Base-by-base conservation (phyloP, 2,329 filamentous ascomycete genomes). In the Alternaria brassicicola region DNA sequence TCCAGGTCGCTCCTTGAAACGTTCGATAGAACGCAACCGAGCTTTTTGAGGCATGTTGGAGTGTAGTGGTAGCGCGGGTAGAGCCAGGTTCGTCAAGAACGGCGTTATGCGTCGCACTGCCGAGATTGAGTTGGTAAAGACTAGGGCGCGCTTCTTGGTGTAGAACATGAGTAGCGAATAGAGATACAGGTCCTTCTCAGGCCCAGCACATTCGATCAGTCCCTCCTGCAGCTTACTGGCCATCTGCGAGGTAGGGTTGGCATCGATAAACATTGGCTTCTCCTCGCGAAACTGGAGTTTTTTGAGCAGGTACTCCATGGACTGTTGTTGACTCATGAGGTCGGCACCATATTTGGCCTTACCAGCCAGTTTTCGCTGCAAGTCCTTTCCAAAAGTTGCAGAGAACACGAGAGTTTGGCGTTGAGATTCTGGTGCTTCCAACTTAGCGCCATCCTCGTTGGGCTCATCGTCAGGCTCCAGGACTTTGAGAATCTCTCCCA, bases 31-130 rank as follows among this genome's bases (percentile, higher is more conserved):
- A 36, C 94, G 88, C n/a, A 97, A 83, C 42, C 95, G 92, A 3
- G 95, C 93, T 77, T 98, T 98, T 78, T 99, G 95, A 1, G 88
- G 85, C 95, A 99, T 98, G 64, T 93, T 90, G 0, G 93, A 97
- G 78, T 99, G 95, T 0, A 99, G 82, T 0, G 91, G 88, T 10
- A 92, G 82, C 1, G 89, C 90, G 2, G 89, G 88, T 8, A 97
- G 83, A 62, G 89, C 86, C 49, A 99, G 86, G 65, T 91, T 92
- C 67, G 94, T 88, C 2, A 99, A 85, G 72, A 97, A 86, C 0
- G 94, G 92, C 0, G 89, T 88, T 12, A 99, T 82, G 35, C 95
- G 91, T 42, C 93, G 89, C 50, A 97, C 94, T 3, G 94, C 90
- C 51, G 91, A 91, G 76, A 99, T 97, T 42, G 93, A 97, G 80